phyloP scores from a whole-genome alignment of 176 grass and related monocot species.

The Aegilops sharonensis region DNA sequence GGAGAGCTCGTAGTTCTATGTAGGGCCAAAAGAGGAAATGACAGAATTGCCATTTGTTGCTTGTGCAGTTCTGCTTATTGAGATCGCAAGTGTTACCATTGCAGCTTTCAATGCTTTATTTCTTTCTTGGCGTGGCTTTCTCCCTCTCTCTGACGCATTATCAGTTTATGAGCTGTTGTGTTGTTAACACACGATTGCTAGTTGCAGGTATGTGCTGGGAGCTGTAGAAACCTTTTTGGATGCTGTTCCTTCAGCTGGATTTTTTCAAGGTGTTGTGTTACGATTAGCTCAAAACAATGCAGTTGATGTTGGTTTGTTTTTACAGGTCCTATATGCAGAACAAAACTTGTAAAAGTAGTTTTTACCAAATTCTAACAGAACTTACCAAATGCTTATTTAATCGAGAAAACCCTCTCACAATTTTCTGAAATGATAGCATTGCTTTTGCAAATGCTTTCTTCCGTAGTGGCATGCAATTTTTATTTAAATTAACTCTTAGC shows the following conservation, averaged over 20 bases:
- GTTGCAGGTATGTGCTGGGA: constrained; percentile 91
- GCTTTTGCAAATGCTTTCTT: neutral
- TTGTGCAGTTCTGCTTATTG: neutral
- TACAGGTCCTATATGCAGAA: neutral
- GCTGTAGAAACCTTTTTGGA: constrained; percentile 98
- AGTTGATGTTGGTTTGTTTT: neutral
- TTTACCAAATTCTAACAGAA: neutral
- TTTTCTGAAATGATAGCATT: neutral
- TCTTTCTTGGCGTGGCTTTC: neutral
- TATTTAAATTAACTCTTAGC: constrained; percentile 1
- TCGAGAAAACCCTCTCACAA: neutral
- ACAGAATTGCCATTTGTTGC: neutral
- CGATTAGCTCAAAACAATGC: neutral
- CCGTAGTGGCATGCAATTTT: neutral
- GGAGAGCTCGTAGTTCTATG: neutral
- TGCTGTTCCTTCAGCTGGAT: constrained; percentile 80
- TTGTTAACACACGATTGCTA: neutral
- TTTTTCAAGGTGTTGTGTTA: constrained; percentile 69
- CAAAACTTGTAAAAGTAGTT: neutral
- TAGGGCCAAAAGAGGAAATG: neutral
- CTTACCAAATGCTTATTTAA: neutral
- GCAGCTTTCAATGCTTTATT: neutral
- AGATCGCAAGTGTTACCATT: neutral
- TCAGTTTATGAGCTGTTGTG: neutral
- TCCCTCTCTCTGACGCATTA: neutral